phyloP scores from a whole-genome alignment of 139 green algal species.

The Picochlorum sp. region DNA sequence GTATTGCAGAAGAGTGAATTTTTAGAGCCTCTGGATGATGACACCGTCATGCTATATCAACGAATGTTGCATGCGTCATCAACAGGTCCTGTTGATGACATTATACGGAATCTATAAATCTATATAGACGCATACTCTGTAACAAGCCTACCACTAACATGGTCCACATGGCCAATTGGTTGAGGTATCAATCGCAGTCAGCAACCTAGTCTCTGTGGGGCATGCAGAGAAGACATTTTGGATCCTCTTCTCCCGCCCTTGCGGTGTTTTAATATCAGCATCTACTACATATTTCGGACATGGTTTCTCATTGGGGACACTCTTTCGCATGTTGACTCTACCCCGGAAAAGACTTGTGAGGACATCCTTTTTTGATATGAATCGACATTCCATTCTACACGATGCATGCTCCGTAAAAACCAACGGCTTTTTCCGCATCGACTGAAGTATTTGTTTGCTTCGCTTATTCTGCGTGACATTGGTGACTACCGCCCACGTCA shows the following conservation, averaged over 20 bases:
- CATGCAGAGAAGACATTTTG: constrained; percentile 41
- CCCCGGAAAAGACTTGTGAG: constrained; percentile 15
- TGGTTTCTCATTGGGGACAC: constrained; percentile 15
- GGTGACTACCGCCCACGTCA: background rate
- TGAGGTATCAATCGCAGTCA: constrained; percentile 43
- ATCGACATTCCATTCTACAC: constrained; percentile 46
- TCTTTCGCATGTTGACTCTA: constrained; percentile 35
- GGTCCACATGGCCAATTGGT: constrained; percentile 34
- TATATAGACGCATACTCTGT: background rate
- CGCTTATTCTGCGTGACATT: constrained; percentile 7
- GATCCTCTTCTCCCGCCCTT: constrained; percentile 8
- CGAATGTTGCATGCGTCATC: too few species aligned
- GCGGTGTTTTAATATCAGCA: constrained; percentile 8
- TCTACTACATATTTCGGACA: constrained; percentile 44
- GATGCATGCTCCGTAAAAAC: constrained; percentile 33
- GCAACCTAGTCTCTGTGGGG: constrained; percentile 19
- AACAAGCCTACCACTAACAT: constrained; percentile 10
- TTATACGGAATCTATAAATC: too few species aligned
- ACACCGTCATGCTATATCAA: constrained; percentile 14
- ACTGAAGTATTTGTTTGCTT: constrained; percentile 12
- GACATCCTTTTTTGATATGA: constrained; percentile 22
- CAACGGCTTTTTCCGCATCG: constrained; percentile 22
- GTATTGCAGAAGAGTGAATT: constrained; percentile 62
- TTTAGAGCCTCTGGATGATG: constrained; percentile 40
- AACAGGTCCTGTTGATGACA: too few species aligned